phyloP scores from a whole-genome alignment of 768 basidiomycete genomes.

The Leccinum boreale region DNA sequence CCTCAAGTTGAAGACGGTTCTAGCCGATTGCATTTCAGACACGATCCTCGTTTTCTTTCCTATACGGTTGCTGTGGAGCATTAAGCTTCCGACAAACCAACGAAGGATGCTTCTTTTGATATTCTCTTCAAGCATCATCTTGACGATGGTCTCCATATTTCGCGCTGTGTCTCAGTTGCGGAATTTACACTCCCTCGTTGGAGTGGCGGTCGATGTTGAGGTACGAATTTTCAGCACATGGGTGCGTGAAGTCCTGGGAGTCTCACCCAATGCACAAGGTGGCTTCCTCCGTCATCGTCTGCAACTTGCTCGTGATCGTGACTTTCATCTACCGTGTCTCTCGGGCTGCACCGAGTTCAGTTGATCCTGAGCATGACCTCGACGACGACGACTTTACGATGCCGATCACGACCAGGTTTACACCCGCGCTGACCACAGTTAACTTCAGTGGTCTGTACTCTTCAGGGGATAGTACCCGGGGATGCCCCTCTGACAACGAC shows the following conservation, averaged over 20 bases:
- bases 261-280: conserved; percentile 8
- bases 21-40: conserved; percentile 25
- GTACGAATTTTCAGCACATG: neutral
- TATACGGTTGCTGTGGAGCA: conserved; percentile 5
- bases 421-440: conserved; percentile 13
- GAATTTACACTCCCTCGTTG: conserved; percentile 1
- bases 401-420: neutral
- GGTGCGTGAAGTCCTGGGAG: neutral
- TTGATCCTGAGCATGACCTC: neutral
- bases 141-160: conserved; percentile 10
- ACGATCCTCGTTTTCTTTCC: conserved; percentile 13
- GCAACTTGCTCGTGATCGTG: conserved; percentile 20
- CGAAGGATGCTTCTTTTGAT: conserved; percentile 13
- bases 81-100: conserved; percentile 13
- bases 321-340: conserved; percentile 16
- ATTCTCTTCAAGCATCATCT: conserved; percentile 11
- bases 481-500: neutral
- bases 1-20: neutral
- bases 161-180: conserved; percentile 14
- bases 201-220: conserved; percentile 13
- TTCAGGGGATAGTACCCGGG: neutral
- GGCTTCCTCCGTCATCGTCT: conserved; percentile 16
- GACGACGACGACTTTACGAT: conserved; percentile 11
- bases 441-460: neutral
- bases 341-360: neutral